Base-by-base conservation (phyloP, 345 rosid species). In the Boechera retrofracta region DNA sequence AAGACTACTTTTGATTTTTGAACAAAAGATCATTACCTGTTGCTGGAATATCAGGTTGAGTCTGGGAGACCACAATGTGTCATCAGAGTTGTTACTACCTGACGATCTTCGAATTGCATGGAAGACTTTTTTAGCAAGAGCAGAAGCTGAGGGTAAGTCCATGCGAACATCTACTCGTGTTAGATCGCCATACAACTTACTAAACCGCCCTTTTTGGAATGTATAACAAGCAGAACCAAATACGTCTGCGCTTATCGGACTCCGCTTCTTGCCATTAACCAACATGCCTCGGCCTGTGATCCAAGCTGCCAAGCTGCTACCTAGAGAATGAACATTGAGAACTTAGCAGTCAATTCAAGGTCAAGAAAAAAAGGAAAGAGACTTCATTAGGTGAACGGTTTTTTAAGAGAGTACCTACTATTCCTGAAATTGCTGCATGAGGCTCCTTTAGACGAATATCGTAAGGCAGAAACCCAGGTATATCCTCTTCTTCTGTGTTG, bases 171-270 rank as follows among this genome's bases (percentile, higher is more conserved):
- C 97, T 4, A 91, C 62, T 64, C 97, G 79, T 55, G 92, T 93
- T 11, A 91, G 83, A 53, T 93, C 98, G 70, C 87, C 83, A 67
- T 81, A 91, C n/a, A 4, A 16, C 78, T 89, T 87, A 64, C 82
- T 84, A 67, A 93, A 93, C 78, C 71, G 67, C 26, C 98, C 98
- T 5, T 70, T 92, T 36, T 93, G 98, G 54, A 80, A 81, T 8
- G 92, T 87, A 76, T 61, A 89, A 84, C 97, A 87, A 59, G 82
- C 74, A n/a, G 98, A 89, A 72, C 96, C 90, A 83, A 91, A 91
- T 35, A 86, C 44, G 64, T 94, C 96, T 9, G 82, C 87, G 47
- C 52, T 82, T 41, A 89, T 59, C 31, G 83, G 98, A 76, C 90
- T 84, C 69, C 92, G 82, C 74, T 79, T 85, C 63, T 64, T 76